Base-by-base conservation (phyloP, 2,329 filamentous ascomycete species). In the Penicillium oxalicum region DNA sequence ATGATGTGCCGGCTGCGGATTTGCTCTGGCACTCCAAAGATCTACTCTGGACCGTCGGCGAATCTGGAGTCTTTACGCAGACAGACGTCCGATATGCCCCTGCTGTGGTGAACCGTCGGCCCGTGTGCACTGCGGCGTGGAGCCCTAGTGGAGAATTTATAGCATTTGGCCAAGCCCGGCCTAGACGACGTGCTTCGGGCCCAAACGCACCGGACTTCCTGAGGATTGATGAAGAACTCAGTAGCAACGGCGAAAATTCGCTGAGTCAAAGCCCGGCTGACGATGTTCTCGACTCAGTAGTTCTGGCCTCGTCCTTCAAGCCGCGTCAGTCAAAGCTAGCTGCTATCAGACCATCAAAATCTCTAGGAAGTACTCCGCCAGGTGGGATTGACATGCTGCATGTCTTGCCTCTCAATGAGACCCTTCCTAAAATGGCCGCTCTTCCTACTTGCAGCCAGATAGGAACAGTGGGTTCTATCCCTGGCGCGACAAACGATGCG, bases 11-110 rank as follows among this genome's bases (percentile, higher is more conserved):
- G 12, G 75, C 80, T 18, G 76, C 79, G 25, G 82, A 84, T 57
- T 68, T 85, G 62, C 70, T 84, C 12, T 85, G 75, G 82, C 79
- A 80, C 57, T 82, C 80, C 44, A 79, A 81, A 63, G 80, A 84
- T 61, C 69, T 81, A 5, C 69, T 85, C 34, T 85, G 82, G 82
- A 82, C 80, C 9, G 81, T 83, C 37, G 80, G 79, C 5, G 74
- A 77, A 40, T 76, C 80, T 51, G 82, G 82, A 11, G 72, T 76
- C 8, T 84, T 85, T 54, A 76, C 79, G 13, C 82, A 85, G 61
- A 80, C 77, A 29, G 82, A 85, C 57, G 72, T 83, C 32, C 77
- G 81, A 49, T 80, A 78, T 66, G 74, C 77, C 5, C 72, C 78
- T 7, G 80, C 81, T 54, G 72, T 78, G n/a, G 71, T 81, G 41